Conservation (phyloP, 768 basidiomycete species). For the Rhodosporidiobolus odoratus region DNA sequence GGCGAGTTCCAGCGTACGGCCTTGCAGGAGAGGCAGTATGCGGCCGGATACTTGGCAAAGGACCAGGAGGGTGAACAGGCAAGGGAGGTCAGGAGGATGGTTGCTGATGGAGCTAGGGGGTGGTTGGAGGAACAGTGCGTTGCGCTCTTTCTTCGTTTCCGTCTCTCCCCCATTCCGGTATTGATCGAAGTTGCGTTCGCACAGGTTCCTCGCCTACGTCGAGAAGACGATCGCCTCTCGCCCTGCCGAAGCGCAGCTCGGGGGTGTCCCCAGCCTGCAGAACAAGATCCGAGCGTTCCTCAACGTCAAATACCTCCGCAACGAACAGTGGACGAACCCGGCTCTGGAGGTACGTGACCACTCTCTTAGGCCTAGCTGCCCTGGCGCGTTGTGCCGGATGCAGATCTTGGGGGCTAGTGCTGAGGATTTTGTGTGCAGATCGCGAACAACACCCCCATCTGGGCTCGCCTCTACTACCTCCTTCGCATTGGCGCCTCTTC, state of each 20-base stretch:
- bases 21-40: constrained; percentile 74
- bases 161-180: background rate
- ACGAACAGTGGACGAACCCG: constrained; percentile 75
- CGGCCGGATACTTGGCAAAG: constrained; percentile 61
- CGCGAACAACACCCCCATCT: constrained; percentile 78
- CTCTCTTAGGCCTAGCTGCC: too few relatives aligned
- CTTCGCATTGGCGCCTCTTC: constrained; percentile 74
- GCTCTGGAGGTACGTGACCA: constrained; percentile 70
- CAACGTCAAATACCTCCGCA: constrained; percentile 69
- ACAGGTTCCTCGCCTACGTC: constrained; percentile 51
- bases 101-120: constrained; percentile 69
- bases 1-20: constrained; percentile 52
- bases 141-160: background rate
- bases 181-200: background rate
- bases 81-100: constrained; percentile 60
- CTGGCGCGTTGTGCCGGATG: too few relatives aligned
- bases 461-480: constrained; percentile 91
- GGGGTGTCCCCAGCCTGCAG: constrained; percentile 80
- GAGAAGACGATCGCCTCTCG: constrained; percentile 75
- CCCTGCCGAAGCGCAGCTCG: constrained; percentile 76
- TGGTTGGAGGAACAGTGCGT: constrained; percentile 75
- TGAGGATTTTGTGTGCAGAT: constrained; percentile 53
- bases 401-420: constrained; percentile 13
- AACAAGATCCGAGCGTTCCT: constrained; percentile 89
- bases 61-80: constrained; percentile 61